These are phyloP conservation scores for Teunomyces gatunensis DNA, from an alignment of 805 yeast species.

Conservation along the genomic window DNA sequence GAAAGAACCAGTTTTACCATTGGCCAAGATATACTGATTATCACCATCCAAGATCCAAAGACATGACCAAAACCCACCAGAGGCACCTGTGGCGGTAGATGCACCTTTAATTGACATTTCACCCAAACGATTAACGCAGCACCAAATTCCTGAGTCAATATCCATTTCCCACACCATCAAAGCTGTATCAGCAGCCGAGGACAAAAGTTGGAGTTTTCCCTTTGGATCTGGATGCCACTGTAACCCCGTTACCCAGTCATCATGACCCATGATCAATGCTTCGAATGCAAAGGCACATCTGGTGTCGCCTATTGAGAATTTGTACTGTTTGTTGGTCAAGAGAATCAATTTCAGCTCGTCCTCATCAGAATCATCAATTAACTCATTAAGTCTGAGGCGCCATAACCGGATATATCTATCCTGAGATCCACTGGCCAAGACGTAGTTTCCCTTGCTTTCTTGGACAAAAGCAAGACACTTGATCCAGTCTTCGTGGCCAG, in stretches of 20 bases:
- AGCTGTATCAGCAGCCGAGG: constrained; percentile 91
- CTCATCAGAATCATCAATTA: constrained; percentile 56
- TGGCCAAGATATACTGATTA: constrained; percentile 60
- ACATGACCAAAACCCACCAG: constrained; percentile 62
- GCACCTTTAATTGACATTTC: constrained; percentile 96
- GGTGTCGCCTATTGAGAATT: constrained; percentile 42
- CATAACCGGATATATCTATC: constrained; percentile 90
- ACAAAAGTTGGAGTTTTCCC: constrained; percentile 55
- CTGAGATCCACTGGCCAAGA: constrained; percentile 88
- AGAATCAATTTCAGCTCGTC: constrained; percentile 51
- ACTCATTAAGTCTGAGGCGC: constrained; percentile 62
- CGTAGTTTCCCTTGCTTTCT: constrained; percentile 47
- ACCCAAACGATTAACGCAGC: constrained; percentile 76
- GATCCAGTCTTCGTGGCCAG: constrained; percentile 98
- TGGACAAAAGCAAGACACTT: constrained; percentile 63
- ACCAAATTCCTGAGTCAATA: constrained; percentile 83
- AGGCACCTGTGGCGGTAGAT: constrained; percentile 95
- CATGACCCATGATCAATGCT: constrained; percentile 95
- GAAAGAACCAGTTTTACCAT: constrained; percentile 92
- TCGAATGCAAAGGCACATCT: constrained; percentile 72
- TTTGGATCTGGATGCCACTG: constrained; percentile 64
- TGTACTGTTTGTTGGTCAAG: constrained; percentile 71
- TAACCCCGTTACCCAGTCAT: constrained; percentile 91
- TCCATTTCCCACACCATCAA: constrained; percentile 95
- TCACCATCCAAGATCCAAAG: constrained; percentile 58